Evolutionary conservation across 2,329 filamentous ascomycete genomes (phyloP).

Genomic region (Pseudogymnoascus sp.): DNA sequence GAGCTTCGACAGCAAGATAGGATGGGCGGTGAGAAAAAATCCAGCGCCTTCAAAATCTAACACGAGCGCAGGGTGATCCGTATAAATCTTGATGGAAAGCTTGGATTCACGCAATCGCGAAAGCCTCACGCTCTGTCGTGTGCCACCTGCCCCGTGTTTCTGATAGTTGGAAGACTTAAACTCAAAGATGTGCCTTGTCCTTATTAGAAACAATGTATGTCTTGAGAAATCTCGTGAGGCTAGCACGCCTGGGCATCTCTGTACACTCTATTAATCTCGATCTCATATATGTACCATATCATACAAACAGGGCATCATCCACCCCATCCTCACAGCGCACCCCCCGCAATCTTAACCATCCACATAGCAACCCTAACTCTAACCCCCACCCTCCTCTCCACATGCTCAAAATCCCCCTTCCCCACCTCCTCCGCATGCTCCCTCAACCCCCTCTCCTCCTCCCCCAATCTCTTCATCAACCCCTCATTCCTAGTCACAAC

Average conservation of each 20-base stretch:
- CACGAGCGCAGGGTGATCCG: background rate
- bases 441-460: constrained; percentile 74
- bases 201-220: background rate
- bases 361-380: constrained; percentile 87
- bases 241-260: background rate
- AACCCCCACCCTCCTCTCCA: constrained; percentile 75
- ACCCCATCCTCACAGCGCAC: constrained; percentile 57
- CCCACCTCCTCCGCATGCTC: constrained; percentile 61
- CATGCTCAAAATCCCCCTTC: constrained; percentile 68
- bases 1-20: background rate
- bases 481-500: constrained; percentile 71
- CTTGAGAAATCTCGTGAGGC: background rate
- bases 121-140: background rate
- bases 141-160: background rate
- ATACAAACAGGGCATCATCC: background rate
- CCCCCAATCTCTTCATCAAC: constrained; percentile 62
- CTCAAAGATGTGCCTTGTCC: no score
- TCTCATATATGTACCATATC: background rate
- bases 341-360: constrained; percentile 79
- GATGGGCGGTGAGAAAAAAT: no score
- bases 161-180: no score
- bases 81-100: background rate
- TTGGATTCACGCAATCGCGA: background rate
- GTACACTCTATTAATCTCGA: background rate
- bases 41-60: background rate